Evolutionary conservation across 345 rosid genomes (phyloP), one percentile per base, ranked within the genome.

Genomic region (Alliaria petiolata): DNA sequence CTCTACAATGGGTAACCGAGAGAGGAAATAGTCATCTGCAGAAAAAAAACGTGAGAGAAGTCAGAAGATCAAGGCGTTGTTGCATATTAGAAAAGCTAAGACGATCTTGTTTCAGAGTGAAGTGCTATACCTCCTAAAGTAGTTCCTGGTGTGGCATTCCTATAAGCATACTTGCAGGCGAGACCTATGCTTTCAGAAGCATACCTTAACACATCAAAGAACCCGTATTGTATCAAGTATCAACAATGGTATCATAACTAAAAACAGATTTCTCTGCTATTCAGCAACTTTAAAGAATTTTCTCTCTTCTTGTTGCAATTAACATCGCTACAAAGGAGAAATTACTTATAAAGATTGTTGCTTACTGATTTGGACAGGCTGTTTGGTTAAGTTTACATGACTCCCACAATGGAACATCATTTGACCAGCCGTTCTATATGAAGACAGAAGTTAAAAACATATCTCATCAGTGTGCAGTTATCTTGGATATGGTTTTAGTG

Each of bases 141-240:
- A 78, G 85, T 90, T 79, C 97, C 98, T 20, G 97, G 88, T 3
- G 92, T 86, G 58, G 97, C 97, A 70, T 83, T 82, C 78, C 62
- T 85, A 82, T 93, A 93, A 36, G 96, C 96, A 22, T 59, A 90
- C 72, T 85, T 87, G 84, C 98, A 93, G 10, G 98, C 98, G 79
- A 90, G 77, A 57, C 75, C 64, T 54, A 93, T 74, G 77, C 98
- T 90, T 80, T 90, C 97, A 74, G 92, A 83, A 40, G 96, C 96
- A 56, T 85, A 90, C 65, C 98, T 92, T 73, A 59, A 80, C 57
- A 73, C 10, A 57, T 13, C 45, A 56, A 36, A 34, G 2, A 2
- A 57, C 15, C n/a, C 12, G 5, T 33, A 33, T 7, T 3, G 1
- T 42, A 51, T n/a, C n/a, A n/a, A n/a, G n/a, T n/a, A n/a, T 50